Conservation (phyloP, 2,329 filamentous ascomycete species). For the Pseudocercospora crystallina region DNA sequence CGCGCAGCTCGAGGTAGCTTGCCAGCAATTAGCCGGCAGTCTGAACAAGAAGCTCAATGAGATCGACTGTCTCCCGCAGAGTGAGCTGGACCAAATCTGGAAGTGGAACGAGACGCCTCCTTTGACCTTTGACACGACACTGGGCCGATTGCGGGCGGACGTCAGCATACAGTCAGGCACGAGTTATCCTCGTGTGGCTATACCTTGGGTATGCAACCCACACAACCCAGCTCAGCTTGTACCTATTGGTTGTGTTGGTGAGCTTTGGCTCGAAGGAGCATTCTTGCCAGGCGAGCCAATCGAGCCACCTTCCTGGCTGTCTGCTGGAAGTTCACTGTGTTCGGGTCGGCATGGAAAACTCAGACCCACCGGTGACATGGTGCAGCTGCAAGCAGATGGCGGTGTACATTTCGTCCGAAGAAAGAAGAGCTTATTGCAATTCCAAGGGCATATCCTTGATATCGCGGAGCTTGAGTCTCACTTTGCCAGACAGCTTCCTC, state of each 20-base stretch:
- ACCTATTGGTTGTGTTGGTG: slow-evolving; percentile 33
- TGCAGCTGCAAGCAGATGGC: slow-evolving; percentile 22
- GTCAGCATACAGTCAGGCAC: neutral
- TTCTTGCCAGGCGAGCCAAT: slow-evolving; percentile 22
- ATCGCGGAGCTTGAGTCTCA: neutral
- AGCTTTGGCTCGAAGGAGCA: slow-evolving; percentile 47
- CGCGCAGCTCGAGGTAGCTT: neutral
- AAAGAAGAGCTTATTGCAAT: neutral
- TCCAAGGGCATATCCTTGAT: slow-evolving; percentile 1
- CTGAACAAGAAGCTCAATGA: neutral
- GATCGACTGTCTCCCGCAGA: neutral
- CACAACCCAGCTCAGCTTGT: slow-evolving; percentile 4
- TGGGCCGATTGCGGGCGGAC: neutral
- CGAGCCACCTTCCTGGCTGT: neutral
- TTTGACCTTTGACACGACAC: neutral
- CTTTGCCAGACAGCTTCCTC: neutral
- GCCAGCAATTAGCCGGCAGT: neutral
- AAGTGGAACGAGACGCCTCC: neutral
- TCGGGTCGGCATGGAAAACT: neutral
- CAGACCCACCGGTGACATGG: slow-evolving; percentile 28
- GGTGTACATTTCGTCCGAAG: slow-evolving; percentile 17
- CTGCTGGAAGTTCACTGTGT: neutral
- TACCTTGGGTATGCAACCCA: slow-evolving; percentile 1
- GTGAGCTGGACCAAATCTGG: neutral
- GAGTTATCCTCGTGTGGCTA: neutral